Conservation (phyloP, 805 yeast species). For the Suhomyces vadensis region DNA sequence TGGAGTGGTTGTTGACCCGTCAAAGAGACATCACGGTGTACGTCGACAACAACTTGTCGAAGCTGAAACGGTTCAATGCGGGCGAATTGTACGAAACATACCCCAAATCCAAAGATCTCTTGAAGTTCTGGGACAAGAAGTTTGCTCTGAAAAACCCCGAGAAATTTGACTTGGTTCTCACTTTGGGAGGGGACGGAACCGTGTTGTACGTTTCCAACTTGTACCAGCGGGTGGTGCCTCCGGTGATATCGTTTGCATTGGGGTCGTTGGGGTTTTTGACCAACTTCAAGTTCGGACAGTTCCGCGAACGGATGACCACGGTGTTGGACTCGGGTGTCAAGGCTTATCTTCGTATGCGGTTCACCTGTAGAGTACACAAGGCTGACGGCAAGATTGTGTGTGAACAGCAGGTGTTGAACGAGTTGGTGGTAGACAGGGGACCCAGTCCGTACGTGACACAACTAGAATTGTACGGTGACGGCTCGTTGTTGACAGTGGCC, state of each 20-base stretch:
- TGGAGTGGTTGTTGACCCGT: constrained; percentile 66
- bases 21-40: constrained; percentile 50
- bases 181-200: constrained; percentile 50
- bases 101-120: constrained; percentile 45
- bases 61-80: constrained; percentile 64
- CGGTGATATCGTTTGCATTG: constrained; percentile 45
- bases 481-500: constrained; percentile 78
- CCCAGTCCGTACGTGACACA: constrained; percentile 91
- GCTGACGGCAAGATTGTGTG: constrained; percentile 54
- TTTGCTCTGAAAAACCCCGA: constrained; percentile 49
- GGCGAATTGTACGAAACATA: constrained; percentile 49
- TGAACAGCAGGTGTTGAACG: constrained; percentile 82
- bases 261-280: constrained; percentile 56
- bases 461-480: constrained; percentile 88
- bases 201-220: constrained; percentile 44
- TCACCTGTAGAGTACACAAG: constrained; percentile 70
- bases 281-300: constrained; percentile 76
- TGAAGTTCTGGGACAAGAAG: constrained; percentile 70
- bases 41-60: constrained; percentile 69
- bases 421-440: constrained; percentile 88
- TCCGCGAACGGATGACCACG: constrained; percentile 54
- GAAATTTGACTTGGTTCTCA: constrained; percentile 43
- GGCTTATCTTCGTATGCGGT: constrained; percentile 81
- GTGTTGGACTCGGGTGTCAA: constrained; percentile 70
- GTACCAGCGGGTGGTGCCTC: constrained; percentile 49